Percentiles rank a stretch among this genome's conserved stretches.
Evolutionary conservation across 805 yeast species (phyloP).

Genomic region (Saturnispora silvae): DNA sequence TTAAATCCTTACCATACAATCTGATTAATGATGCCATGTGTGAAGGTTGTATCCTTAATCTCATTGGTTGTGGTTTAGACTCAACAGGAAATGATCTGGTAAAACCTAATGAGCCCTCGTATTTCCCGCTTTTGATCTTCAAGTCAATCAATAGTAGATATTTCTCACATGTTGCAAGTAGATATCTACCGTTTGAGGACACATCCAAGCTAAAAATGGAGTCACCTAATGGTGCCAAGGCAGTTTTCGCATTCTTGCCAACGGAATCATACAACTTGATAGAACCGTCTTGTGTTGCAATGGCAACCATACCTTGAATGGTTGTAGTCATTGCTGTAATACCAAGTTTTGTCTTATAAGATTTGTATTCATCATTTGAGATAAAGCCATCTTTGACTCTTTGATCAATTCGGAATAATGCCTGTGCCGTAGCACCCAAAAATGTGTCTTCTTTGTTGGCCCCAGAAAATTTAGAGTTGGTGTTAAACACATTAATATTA

Average conservation of each 20-base stretch:
- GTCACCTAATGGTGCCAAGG: constrained; percentile 77
- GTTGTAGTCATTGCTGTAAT: constrained; percentile 63
- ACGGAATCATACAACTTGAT: constrained; percentile 61
- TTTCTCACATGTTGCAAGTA: constrained; percentile 68
- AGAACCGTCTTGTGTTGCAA: constrained; percentile 67
- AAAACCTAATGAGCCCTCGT: constrained; percentile 55
- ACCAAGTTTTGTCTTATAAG: constrained; percentile 42
- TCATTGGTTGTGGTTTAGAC: constrained; percentile 57
- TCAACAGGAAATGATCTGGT: constrained; percentile 51
- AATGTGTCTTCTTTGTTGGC: constrained; percentile 64
- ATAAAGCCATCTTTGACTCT: constrained; percentile 49
- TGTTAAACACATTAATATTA: constrained; percentile 50
- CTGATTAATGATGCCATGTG: constrained; percentile 55
- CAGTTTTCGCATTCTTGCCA: constrained; percentile 69
- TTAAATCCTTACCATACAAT: constrained; percentile 36
- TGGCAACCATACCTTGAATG: constrained; percentile 62
- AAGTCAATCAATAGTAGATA: constrained; percentile 65
- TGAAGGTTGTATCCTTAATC: constrained; percentile 59
- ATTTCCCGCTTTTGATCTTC: constrained; percentile 48
- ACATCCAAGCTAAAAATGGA: constrained; percentile 55
- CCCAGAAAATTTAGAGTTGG: constrained; percentile 65
- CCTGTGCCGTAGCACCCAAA: constrained; percentile 54
- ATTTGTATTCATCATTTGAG: constrained; percentile 44
- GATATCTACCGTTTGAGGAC: constrained; percentile 72
- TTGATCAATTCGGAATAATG: constrained; percentile 73